Evolutionary conservation across 2,329 filamentous ascomycete genomes (phyloP), one percentile per base, ranked within the genome.

Genomic region (Septoria petroselini): DNA sequence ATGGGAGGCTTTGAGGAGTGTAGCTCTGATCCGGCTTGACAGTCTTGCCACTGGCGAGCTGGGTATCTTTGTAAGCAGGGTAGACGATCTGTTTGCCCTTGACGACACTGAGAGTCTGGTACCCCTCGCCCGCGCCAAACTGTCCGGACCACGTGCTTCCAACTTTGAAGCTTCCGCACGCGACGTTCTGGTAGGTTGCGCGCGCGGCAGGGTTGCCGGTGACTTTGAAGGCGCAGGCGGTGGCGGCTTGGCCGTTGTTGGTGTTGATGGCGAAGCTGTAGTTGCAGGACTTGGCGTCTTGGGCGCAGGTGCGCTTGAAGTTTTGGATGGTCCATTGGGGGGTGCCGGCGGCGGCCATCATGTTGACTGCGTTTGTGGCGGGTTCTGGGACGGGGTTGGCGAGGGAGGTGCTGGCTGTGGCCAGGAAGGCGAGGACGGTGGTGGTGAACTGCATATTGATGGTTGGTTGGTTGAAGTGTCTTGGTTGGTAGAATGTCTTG

Each of bases 11-110:
- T 41, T 54, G 50, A 30, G 58, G 56, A 34, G 58, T 56, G 48
- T 59, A 59, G 54, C 56, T 58, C 57, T 59, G 54, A 43, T 60
- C 52, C 17, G 56, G 58, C 48, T 43, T 53, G 31, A 60, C 58
- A n/a, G 51, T 47, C 33, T 51, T 19, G 15, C 48, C 52, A 5
- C 23, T 45, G 2, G 30, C 54, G n/a, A 60, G 30, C 48, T 59
- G 52, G 31, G 27, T 40, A 14, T 60, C 58, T 7, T 50, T 59
- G 44, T 60, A 60, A 25, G 51, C 49, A 9, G 58, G 58, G 40
- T 60, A 60, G 41, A 55, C 41, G 42, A 46, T 46, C 17, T 59
- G 45, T 19, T 44, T 47, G 25, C 27, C 44, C 25, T 43, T 52
- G 25, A 56, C 54, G 27, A 60, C 54, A 31, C 49, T 42, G 9